These are phyloP conservation scores for Colletotrichum sp. DNA, from an alignment of 2,329 filamentous ascomycete species.

Conservation along the genomic window DNA sequence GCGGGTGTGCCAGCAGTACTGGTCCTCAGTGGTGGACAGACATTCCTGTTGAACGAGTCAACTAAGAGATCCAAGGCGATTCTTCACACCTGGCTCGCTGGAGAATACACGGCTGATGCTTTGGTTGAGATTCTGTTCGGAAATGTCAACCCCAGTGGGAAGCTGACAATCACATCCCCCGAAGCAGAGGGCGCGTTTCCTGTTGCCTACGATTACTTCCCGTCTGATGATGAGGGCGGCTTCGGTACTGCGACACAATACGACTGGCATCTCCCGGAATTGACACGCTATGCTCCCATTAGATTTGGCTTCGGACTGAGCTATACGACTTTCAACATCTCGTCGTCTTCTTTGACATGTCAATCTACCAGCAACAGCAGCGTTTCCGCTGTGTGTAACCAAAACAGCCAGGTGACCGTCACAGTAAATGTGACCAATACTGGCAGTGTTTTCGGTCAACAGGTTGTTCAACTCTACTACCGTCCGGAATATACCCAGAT, in stretches of 20 bases:
- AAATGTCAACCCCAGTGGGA: conserved; percentile 58
- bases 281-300: conserved; percentile 50
- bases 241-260: conserved; percentile 63
- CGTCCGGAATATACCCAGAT: conserved; percentile 45
- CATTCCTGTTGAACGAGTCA: conserved; percentile 32
- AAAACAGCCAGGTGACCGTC: conserved; percentile 41
- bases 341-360: conserved; percentile 23
- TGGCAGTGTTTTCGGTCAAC: conserved; percentile 39
- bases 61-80: conserved; percentile 55
- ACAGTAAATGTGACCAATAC: conserved; percentile 50
- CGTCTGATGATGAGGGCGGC: conserved; percentile 62
- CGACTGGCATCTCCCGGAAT: conserved; percentile 46
- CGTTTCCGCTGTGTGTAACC: conserved; percentile 33
- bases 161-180: conserved; percentile 49
- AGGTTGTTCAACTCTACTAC: conserved; percentile 43
- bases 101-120: conserved; percentile 69
- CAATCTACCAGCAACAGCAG: neutral
- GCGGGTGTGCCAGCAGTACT: conserved; percentile 34
- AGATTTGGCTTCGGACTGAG: conserved; percentile 70
- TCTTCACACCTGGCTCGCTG: conserved; percentile 66
- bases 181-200: conserved; percentile 52
- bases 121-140: conserved; percentile 69
- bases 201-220: conserved; percentile 72
- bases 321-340: conserved; percentile 67
- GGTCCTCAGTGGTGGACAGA: conserved; percentile 33